Conservation (phyloP, 225 moss, liverwort and hornwort genomes). For the Rhytidiadelphus loreus region DNA sequence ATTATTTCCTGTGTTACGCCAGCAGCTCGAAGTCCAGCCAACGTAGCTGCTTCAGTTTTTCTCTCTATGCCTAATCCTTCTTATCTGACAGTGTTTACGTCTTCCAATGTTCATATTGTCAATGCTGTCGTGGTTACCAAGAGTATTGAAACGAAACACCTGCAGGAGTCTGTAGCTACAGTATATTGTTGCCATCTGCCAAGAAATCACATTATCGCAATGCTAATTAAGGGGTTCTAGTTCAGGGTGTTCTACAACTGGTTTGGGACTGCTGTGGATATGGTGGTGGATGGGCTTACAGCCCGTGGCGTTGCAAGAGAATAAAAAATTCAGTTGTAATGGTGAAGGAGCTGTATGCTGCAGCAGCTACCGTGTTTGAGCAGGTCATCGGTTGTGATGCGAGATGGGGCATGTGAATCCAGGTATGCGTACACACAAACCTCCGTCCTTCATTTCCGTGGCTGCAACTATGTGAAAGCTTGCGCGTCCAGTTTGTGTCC, state of each 20-base stretch:
- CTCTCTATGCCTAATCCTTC: background rate
- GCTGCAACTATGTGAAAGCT: background rate
- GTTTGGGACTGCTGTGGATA: background rate
- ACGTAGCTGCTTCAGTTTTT: background rate
- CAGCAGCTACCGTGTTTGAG: constrained; percentile 3
- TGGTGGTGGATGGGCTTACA: background rate
- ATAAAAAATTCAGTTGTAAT: constrained; percentile 2
- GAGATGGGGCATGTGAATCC: constrained; percentile 32
- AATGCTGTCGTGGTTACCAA: background rate
- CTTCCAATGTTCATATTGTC: background rate
- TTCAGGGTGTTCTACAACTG: background rate
- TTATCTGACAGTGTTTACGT: background rate
- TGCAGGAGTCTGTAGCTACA: background rate
- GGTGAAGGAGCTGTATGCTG: constrained; percentile 16
- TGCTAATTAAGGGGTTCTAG: background rate
- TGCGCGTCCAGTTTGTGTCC: background rate
- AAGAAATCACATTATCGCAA: background rate
- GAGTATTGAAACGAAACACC: background rate
- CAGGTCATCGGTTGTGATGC: constrained; percentile 4
- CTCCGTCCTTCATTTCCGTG: background rate
- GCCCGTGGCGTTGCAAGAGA: background rate
- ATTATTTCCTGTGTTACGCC: background rate
- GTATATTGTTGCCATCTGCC: background rate
- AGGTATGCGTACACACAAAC: background rate
- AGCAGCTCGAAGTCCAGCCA: background rate